Conservation (phyloP, 345 rosid genomes). For the Kernera saxatilis region DNA sequence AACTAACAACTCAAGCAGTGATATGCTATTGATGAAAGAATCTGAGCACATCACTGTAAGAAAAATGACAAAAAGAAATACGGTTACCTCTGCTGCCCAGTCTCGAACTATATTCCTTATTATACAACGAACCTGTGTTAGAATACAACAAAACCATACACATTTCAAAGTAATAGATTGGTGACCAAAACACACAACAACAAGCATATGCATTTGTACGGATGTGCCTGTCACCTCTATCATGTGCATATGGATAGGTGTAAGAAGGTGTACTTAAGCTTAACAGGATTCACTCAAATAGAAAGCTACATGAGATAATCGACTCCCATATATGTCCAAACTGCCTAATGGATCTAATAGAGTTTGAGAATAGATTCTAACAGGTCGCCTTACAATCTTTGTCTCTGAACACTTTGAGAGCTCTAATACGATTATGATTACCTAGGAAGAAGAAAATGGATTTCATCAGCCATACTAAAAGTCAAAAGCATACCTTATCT, state of each 20-base stretch:
- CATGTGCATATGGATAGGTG: background rate
- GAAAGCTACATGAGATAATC: background rate
- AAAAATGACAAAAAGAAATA: background rate
- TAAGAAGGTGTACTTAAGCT: background rate
- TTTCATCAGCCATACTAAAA: background rate
- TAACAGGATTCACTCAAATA: background rate
- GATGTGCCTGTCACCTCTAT: background rate
- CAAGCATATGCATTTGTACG: background rate
- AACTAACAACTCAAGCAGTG: background rate
- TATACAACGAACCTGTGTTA: conserved; percentile 90
- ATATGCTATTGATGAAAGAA: background rate
- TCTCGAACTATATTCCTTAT: conserved; percentile 94
- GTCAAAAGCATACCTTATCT: conserved; percentile 63
- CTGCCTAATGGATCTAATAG: background rate
- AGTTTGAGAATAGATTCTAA: background rate
- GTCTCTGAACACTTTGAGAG: background rate
- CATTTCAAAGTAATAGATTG: background rate
- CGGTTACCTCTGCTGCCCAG: conserved; percentile 94
- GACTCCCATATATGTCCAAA: background rate
- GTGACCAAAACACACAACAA: background rate
- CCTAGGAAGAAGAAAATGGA: background rate
- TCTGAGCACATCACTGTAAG: background rate
- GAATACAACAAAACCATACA: conserved; percentile 11
- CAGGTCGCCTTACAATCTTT: background rate
- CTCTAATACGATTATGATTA: background rate